Evolutionary conservation across 1,284 basidiomycete genomes (phyloP).

Genomic region (Marasmius fiardii): DNA sequence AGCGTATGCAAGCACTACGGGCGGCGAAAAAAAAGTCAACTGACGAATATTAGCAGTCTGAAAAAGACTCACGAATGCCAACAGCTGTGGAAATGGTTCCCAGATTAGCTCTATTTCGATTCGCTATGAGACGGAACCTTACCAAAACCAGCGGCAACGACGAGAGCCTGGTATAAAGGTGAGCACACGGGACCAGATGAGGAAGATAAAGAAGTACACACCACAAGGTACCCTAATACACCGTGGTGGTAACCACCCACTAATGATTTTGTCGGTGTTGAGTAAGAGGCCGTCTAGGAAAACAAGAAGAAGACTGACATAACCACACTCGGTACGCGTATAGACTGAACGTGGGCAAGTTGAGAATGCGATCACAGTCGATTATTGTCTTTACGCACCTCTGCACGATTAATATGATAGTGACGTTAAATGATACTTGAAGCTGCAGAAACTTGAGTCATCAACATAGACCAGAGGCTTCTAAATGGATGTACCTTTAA

Average conservation of each 20-base stretch:
- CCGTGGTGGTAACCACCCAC: constrained; percentile 40
- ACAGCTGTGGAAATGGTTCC: too few species aligned
- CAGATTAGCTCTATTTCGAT: too few species aligned
- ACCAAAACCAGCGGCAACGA: constrained; percentile 31
- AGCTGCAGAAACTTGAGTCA: not conserved
- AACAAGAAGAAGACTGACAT: constrained; percentile 27
- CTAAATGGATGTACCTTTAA: constrained; percentile 27
- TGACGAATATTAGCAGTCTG: not conserved
- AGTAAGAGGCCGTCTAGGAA: not conserved
- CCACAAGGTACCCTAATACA: constrained; percentile 35
- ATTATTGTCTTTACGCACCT: constrained; percentile 21
- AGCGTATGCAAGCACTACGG: constrained; percentile 25
- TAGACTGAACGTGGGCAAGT: constrained; percentile 13
- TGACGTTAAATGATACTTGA: constrained; percentile 21
- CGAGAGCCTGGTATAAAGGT: not conserved
- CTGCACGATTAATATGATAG: constrained; percentile 39
- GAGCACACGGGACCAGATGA: not conserved
- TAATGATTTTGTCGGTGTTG: constrained; percentile 13
- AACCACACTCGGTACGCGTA: constrained; percentile 39
- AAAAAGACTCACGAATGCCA: too few species aligned
- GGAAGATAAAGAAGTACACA: constrained; percentile 16
- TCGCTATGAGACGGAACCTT: not conserved
- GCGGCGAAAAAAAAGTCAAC: not conserved
- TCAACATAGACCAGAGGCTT: not conserved
- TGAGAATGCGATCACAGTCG: too few species aligned